Base-by-base conservation (phyloP, 2,329 filamentous ascomycete species). In the Cladorrhinum sp. region DNA sequence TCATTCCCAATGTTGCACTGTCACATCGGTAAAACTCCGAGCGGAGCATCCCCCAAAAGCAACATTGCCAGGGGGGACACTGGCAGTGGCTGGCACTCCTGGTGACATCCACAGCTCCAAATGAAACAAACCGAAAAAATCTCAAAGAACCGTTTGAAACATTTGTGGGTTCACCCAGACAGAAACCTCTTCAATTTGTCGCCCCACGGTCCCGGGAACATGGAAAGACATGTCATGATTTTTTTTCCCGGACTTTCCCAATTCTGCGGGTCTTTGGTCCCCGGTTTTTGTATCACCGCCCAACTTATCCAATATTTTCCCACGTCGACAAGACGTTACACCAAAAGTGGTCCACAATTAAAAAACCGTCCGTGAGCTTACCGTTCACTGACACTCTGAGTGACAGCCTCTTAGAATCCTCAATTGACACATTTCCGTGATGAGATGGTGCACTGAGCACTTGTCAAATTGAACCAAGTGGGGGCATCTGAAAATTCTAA, bases 21-120 rank as follows among this genome's bases (percentile, higher is more conserved):
- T 57, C 54, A 57, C 54, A 49, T 57, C 54, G 54, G 54, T 57
- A 57, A 57, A 57, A 49, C 24, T 57, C 54, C 54, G 54, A 57
- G 54, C 42, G 54, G 54, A 57, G 39, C 49, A n/a, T 10, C 12
- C 33, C 16, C n/a, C 42, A 46, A 21, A n/a, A 21, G 42, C 42
- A 46, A 21, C 42, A 46, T 46, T 46, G n/a, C 4, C 16, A 8
- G n/a, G 42, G 42, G 42, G 12, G 16, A 46, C n/a, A 46, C 42
- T 4, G n/a, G n/a, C n/a, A n/a, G n/a, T n/a, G n/a, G n/a, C n/a
- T n/a, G n/a, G n/a, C n/a, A n/a, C n/a, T n/a, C n/a, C n/a, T n/a
- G n/a, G n/a, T n/a, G n/a, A n/a, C n/a, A n/a, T n/a, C n/a, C n/a
- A n/a, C n/a, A n/a, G n/a, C n/a, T n/a, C n/a, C n/a, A n/a, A 46